Base-by-base conservation (phyloP, 2,329 filamentous ascomycete genomes). In the Cladosporium sp. region DNA sequence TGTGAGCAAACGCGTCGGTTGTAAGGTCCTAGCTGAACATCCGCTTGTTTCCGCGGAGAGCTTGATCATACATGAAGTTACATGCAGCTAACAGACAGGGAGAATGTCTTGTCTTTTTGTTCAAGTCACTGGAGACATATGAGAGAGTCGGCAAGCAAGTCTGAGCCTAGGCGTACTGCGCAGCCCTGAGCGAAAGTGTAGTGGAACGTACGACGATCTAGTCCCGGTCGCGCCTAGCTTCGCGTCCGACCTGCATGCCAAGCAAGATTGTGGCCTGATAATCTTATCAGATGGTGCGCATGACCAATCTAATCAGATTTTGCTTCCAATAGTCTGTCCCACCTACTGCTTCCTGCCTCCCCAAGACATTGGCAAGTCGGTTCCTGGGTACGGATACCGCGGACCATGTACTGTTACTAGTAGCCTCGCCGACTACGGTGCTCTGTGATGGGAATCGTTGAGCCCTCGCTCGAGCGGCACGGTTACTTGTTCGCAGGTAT, bases 271-370 rank as follows among this genome's bases (percentile, higher is more conserved):
- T 52, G 49, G 49, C 18, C 49, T 52, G 49, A 52, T 18, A 26
- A 52, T 52, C 49, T 52, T 52, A 52, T 52, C 49, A 52, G 49
- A 52, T 52, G 49, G 15, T 30, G 12, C 49, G 4, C 7, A 14
- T 26, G 18, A 30, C 34, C 30, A 38, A 49, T 60, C 41, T 59
- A 30, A 59, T 59, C 57, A 32, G 57, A 59, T 59, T 30, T 18
- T 52, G 26, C 21, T 47, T 28, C n/a, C 57, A 21, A 59, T 59
- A 59, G 57, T 59, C 18, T 10, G 36, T 30, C 21, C 44, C 49
- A 52, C 24, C 26, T 52, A 11, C 49, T 52, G 4, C 26, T 52
- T 52, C 26, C 32, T 59, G 26, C 32, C 18, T 15, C 28, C 15
- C 55, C 44, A 49, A 52, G 32, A 44, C 28, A n/a, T 57, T 21